Evolutionary conservation across 805 yeast species (phyloP), one percentile per base, ranked within the genome.

Genomic region (Hanseniaspora lindneri): DNA sequence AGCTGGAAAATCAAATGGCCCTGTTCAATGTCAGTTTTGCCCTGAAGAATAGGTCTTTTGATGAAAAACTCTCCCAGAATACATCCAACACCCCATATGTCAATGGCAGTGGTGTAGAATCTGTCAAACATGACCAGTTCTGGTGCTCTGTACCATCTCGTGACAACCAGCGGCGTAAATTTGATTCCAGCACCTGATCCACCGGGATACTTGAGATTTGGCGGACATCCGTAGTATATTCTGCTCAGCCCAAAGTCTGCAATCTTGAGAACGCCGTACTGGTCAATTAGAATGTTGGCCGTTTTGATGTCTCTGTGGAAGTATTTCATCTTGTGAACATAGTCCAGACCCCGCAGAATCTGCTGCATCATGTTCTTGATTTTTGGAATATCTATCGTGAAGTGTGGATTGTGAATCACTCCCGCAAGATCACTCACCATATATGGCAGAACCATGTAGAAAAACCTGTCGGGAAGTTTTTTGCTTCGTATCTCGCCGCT

Each of bases 121-220:
- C 82, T 72, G 55, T 87, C 94, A 3, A 96, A 96, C 47, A 92
- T 66, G 14, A 92, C 71, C 17, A 92, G 70, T 62, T 89, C 98
- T 0, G 97, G 98, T 1, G 98, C 94, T 51, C 98, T 71, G 64
- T 94, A 92, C 98, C 98, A 92, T 54, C 98, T 67, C 0, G 98
- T 92, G 33, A 92, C 97, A 2, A 92, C 98, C 48, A 76, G 71
- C n/a, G 75, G 72, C 0, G 84, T 78, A 54, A 76, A 73, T 28
- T 63, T 66, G 58, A 58, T 62, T 23, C 60, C 66, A 3, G 60
- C 51, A 0, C 68, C 66, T 1, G 76, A 73, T 23, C 75, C 74
- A 39, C 72, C 71, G 0, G 67, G 68, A 29, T 52, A 59, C 3
- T 70, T 72, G 3, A 65, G 53, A 13, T 67, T 68, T 1, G 94